These are phyloP conservation scores for Penicillium palitans DNA, from an alignment of 2,329 filamentous ascomycete genomes.

Conservation along the genomic window DNA sequence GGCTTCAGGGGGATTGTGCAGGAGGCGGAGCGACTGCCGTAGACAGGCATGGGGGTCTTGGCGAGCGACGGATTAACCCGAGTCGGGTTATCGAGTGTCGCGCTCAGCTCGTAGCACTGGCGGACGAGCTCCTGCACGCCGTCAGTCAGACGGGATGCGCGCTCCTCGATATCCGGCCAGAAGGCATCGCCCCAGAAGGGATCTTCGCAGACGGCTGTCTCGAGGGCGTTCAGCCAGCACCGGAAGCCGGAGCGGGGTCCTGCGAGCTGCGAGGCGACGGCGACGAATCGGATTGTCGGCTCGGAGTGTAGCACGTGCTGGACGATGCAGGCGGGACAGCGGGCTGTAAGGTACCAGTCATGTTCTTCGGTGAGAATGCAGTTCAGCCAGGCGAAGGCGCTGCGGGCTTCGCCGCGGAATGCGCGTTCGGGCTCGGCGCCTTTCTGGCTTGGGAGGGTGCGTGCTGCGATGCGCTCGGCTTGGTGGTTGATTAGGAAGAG, in stretches of 20 bases:
- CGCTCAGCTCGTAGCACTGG: slow-evolving; percentile 42
- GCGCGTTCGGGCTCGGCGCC: slow-evolving; percentile 58
- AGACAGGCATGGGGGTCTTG: slow-evolving; percentile 21
- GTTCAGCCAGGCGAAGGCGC: slow-evolving; percentile 60
- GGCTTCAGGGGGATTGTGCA: slow-evolving; percentile 31
- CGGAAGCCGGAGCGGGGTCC: slow-evolving; percentile 38
- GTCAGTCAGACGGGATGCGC: slow-evolving; percentile 40
- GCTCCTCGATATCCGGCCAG: slow-evolving; percentile 45
- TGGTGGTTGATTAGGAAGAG: slow-evolving; percentile 58
- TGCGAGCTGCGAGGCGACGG: slow-evolving; percentile 45
- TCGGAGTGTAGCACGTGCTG: slow-evolving; percentile 47
- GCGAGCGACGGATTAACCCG: slow-evolving; percentile 19
- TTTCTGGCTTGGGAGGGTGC: slow-evolving; percentile 50
- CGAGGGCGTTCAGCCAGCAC: slow-evolving; percentile 43
- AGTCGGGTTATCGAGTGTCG: slow-evolving; percentile 26
- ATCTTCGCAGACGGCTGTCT: slow-evolving; percentile 44
- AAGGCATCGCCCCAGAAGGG: slow-evolving; percentile 46
- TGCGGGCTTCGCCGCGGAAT: slow-evolving; percentile 57
- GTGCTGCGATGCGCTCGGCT: slow-evolving; percentile 54
- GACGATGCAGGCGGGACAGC: slow-evolving; percentile 54
- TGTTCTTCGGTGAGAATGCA: slow-evolving; percentile 59
- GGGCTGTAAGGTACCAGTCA: slow-evolving; percentile 58
- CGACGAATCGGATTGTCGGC: slow-evolving; percentile 46
- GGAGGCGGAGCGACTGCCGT: slow-evolving; percentile 21
- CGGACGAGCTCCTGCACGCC: slow-evolving; percentile 42